Percentiles rank a stretch among this genome's conserved stretches.
These are phyloP conservation scores for Nothomitra cinnamomea DNA, from an alignment of 2,329 filamentous ascomycete genomes.

Conservation along the genomic window DNA sequence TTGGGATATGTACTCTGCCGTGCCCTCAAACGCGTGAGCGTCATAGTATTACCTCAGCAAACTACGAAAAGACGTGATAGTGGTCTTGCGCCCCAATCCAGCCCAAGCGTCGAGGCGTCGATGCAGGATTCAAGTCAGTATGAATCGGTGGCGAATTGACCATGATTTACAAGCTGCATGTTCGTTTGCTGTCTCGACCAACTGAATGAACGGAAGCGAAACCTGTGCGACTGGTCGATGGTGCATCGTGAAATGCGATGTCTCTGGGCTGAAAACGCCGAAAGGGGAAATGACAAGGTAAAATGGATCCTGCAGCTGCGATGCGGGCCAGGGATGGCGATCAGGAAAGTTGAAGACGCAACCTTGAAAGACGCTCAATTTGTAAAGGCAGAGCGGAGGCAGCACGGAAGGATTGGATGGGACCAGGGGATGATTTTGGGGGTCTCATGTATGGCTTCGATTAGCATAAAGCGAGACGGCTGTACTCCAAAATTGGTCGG, in stretches of 20 bases:
- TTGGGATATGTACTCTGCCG: not conserved
- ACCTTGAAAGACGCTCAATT: conserved; percentile 2
- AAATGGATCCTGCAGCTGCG: conserved; percentile 1
- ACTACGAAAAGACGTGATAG: too few relatives aligned
- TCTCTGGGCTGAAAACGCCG: not conserved
- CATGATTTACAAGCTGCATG: conserved; percentile 1
- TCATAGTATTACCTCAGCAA: too few relatives aligned
- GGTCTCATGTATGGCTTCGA: conserved; percentile 5
- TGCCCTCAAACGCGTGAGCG: not conserved
- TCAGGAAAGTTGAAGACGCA: conserved; percentile 2
- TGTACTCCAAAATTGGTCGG: conserved; percentile 5
- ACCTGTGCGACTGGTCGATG: not conserved
- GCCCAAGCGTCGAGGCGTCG: not conserved
- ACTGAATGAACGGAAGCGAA: not conserved
- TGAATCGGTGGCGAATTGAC: not conserved
- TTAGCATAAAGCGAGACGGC: conserved; percentile 4
- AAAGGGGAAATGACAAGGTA: not conserved
- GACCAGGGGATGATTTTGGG: conserved; percentile 2
- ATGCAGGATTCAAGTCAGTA: not conserved
- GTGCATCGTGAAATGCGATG: not conserved
- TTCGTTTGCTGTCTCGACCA: not conserved
- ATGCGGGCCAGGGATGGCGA: conserved; percentile 2
- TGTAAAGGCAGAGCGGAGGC: conserved; percentile 2
- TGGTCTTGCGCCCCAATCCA: too few relatives aligned
- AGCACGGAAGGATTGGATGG: not conserved